phyloP scores from a whole-genome alignment of 2,329 filamentous ascomycete species.

The Lachnellula willkommii region DNA sequence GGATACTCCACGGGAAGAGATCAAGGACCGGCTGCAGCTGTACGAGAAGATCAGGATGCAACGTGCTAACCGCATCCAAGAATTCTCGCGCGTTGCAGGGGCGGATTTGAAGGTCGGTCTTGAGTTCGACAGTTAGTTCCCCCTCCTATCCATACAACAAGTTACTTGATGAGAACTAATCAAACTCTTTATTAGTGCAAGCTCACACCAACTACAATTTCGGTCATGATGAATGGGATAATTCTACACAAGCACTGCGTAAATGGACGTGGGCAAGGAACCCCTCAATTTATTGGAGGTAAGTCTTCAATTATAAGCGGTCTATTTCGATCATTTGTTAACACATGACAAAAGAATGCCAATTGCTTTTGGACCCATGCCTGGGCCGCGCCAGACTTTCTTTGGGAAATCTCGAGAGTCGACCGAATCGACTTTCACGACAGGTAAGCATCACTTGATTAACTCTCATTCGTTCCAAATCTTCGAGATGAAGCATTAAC shows the following conservation, averaged over 20 bases:
- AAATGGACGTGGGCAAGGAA: conserved; percentile 40
- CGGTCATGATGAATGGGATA: conserved; percentile 49
- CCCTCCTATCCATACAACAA: not conserved
- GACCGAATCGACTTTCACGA: conserved; percentile 13
- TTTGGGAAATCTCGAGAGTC: conserved; percentile 3
- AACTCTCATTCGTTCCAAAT: not conserved
- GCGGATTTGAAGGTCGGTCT: conserved; percentile 32
- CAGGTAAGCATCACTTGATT: not conserved
- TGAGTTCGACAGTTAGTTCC: conserved; percentile 39
- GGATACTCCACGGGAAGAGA: conserved; percentile 40
- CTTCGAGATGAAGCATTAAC: not conserved
- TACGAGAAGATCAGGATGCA: conserved; percentile 55
- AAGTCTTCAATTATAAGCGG: not conserved
- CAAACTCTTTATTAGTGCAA: conserved; percentile 30
- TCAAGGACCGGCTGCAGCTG: conserved; percentile 51
- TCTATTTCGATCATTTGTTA: not conserved
- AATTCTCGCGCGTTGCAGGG: conserved; percentile 43
- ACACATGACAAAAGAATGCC: conserved; percentile 34
- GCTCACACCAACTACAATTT: conserved; percentile 40
- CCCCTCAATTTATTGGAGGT: conserved; percentile 33
- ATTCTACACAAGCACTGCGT: conserved; percentile 41
- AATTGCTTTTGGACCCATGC: conserved; percentile 30
- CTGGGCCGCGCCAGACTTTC: conserved; percentile 20
- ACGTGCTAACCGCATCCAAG: conserved; percentile 53
- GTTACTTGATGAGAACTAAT: conserved; percentile 33